phyloP scores from a whole-genome alignment of 495 filamentous ascomycete species.

The Aspergillus ellipticus region DNA sequence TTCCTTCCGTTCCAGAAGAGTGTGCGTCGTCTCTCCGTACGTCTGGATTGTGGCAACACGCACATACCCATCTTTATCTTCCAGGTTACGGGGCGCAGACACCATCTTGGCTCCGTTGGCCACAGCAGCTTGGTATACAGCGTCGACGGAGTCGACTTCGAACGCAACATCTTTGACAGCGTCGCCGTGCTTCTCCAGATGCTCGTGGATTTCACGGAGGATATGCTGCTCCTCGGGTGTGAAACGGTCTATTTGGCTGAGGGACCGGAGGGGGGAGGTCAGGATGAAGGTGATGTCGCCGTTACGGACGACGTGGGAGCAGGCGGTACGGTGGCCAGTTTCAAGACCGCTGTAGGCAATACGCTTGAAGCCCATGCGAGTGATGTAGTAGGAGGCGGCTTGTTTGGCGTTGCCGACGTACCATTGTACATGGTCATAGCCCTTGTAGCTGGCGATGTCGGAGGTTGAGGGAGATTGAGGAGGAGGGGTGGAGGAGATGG shows the following conservation, averaged over 20 bases:
- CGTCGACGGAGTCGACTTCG: constrained; percentile 78
- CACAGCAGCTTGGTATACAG: constrained; percentile 67
- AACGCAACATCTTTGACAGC: constrained; percentile 90
- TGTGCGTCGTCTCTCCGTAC: constrained; percentile 91
- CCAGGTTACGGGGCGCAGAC: constrained; percentile 47
- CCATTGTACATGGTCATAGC: constrained; percentile 89
- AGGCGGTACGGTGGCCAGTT: constrained; percentile 70
- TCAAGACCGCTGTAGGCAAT: constrained; percentile 84
- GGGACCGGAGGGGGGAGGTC: constrained; percentile 70
- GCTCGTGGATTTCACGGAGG: constrained; percentile 66
- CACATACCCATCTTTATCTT: constrained; percentile 52
- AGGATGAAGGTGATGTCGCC: constrained; percentile 77
- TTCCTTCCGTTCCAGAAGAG: constrained; percentile 62
- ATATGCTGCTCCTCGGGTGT: constrained; percentile 53
- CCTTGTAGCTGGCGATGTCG: constrained; percentile 57
- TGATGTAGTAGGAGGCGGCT: constrained; percentile 79
- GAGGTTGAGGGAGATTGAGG: constrained; percentile 19
- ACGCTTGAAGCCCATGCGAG: constrained; percentile 74
- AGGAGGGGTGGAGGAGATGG: constrained; percentile 55
- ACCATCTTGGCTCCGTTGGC: constrained; percentile 64
- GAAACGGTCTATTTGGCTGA: constrained; percentile 43
- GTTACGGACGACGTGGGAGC: constrained; percentile 79
- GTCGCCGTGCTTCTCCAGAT: constrained; percentile 80
- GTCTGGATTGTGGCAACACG: constrained; percentile 73
- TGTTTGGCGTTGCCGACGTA: constrained; percentile 96